Evolutionary conservation across 495 filamentous ascomycete species (phyloP).

Genomic region (Daldinia concentrica): DNA sequence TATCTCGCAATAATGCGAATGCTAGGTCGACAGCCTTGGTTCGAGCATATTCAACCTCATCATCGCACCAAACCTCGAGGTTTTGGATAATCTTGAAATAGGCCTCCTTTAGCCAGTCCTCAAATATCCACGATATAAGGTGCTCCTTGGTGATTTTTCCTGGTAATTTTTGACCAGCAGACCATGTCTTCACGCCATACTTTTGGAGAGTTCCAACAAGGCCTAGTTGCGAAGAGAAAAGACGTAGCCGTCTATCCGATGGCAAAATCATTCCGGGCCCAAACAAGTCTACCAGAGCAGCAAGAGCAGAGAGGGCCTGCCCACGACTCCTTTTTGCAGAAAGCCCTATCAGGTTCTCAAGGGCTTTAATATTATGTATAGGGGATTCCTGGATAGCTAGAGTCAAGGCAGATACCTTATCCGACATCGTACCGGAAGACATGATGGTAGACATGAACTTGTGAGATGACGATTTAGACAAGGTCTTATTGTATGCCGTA

Average conservation of each 20-base stretch:
- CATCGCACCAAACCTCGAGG: slow-evolving; percentile 88
- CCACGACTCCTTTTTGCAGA: slow-evolving; percentile 89
- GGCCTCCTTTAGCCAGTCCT: slow-evolving; percentile 90
- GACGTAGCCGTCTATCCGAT: slow-evolving; percentile 77
- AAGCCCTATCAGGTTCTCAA: slow-evolving; percentile 81
- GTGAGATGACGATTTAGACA: slow-evolving; percentile 76
- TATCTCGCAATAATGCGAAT: slow-evolving; percentile 88
- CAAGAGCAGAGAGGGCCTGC: slow-evolving; percentile 91
- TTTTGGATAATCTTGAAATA: slow-evolving; percentile 93
- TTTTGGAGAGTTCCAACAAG: slow-evolving; percentile 74
- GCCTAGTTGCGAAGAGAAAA: slow-evolving; percentile 81
- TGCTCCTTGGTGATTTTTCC: slow-evolving; percentile 74
- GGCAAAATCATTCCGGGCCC: slow-evolving; percentile 88
- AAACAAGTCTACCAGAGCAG: slow-evolving; percentile 91
- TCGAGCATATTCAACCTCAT: slow-evolving; percentile 92
- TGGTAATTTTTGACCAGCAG: slow-evolving; percentile 70
- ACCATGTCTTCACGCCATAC: slow-evolving; percentile 67
- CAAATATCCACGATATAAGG: slow-evolving; percentile 88
- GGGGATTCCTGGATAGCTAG: slow-evolving; percentile 95
- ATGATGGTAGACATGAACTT: slow-evolving; percentile 97
- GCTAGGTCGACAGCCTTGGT: slow-evolving; percentile 86
- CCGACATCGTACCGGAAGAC: slow-evolving; percentile 92
- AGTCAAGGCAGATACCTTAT: slow-evolving; percentile 95
- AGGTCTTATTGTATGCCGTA: slow-evolving; percentile 64
- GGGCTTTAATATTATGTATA: slow-evolving; percentile 85